Evolutionary conservation across 2,329 filamentous ascomycete genomes (phyloP), one percentile per base, ranked within the genome.

Genomic region (Aureobasidium pullulans): DNA sequence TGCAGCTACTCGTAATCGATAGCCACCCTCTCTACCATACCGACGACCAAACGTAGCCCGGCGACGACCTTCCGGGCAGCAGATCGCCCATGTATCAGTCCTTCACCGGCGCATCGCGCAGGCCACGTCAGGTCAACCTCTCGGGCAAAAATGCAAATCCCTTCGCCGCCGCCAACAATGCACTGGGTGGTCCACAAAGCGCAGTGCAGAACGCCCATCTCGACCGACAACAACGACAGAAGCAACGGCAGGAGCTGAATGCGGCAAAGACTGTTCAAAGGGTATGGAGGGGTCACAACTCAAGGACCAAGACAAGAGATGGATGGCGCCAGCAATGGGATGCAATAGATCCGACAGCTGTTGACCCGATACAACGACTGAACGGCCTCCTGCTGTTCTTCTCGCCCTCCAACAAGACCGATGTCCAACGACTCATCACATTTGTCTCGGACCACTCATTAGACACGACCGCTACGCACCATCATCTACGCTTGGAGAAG

Each of bases 41-140:
- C 16, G 28, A n/a, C 34, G 10, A 9, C 36, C 13, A 6, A 10
- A 40, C 10, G 7, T 13, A 19, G 34, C 28, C 48, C 2, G 23
- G 6, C 32, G 16, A 5, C 34, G 49, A 40, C 23, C 39, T 3
- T 7, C 6, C 5, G 32, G 19, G 15, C 31, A n/a, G n/a, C 31
- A 31, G 50, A 34, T 10, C 28, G 29, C 31, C 48, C 11, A 96
- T 96, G 93, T 95, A 94, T 76, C 86, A 88, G 62, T 91, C 88
- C 57, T 99, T 99, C 76, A 94, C 89, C 28, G 94, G 94, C 66
- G 89, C 77, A 74, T 89, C 90, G 67, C 86, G 90, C 69, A 88
- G 89, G 65, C 87, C 88, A 62, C 87, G 94, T 65, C 92, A 96
- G 72, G 90, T 97, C 71, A 96, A 97, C 75, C 86, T 99, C 62